Conservation (phyloP, 805 yeast genomes). For the Komagataella pastoris region DNA sequence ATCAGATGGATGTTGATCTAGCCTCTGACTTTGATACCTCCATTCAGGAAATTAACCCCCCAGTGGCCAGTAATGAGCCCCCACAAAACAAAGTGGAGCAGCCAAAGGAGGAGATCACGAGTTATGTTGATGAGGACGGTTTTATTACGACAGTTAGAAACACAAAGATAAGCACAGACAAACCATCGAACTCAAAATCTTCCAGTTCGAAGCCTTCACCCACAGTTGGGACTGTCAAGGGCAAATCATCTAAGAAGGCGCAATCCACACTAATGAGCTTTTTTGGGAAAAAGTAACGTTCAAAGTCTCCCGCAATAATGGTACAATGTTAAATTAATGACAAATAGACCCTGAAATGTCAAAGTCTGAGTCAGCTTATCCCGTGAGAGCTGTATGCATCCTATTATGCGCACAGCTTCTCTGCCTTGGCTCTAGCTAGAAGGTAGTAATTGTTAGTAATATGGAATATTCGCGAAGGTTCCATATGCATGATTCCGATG, state of each 20-base stretch:
- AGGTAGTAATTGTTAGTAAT: not conserved
- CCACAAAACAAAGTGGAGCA: slow-evolving; percentile 5
- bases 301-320: not conserved
- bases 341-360: not conserved
- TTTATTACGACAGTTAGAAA: slow-evolving; percentile 22
- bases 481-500: not conserved
- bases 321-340: not conserved
- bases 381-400: too few species aligned
- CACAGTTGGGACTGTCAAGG: not conserved
- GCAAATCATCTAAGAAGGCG: slow-evolving; percentile 10
- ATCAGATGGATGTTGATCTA: not conserved
- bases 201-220: slow-evolving; percentile 4
- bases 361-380: too few species aligned
- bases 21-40: not conserved
- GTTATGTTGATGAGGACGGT: slow-evolving; percentile 36
- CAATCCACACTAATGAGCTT: slow-evolving; percentile 34
- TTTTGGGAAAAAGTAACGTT: slow-evolving; percentile 23
- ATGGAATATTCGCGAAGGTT: not conserved
- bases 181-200: slow-evolving; percentile 5
- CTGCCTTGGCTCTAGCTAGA: not conserved
- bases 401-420: not conserved
- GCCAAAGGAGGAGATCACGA: slow-evolving; percentile 6
- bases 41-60: slow-evolving; percentile 4
- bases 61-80: not conserved
- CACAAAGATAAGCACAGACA: slow-evolving; percentile 4